These are phyloP conservation scores for Heterococcus sp. DNA, from an alignment of 108 stramenopile genomes.

Conservation along the genomic window DNA sequence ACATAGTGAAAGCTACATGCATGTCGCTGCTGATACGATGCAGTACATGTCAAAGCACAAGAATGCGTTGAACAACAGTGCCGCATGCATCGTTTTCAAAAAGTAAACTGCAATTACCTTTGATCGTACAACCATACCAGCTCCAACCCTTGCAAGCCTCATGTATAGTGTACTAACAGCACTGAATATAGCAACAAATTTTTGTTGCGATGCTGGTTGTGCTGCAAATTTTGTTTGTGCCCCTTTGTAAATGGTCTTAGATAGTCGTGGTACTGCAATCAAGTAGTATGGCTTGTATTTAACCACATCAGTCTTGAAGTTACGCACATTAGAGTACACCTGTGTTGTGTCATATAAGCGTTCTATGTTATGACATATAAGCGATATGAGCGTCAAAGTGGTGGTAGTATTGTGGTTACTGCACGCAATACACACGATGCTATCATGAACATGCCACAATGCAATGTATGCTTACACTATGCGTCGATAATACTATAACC, in stretches of 20 bases:
- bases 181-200: conserved; percentile 69
- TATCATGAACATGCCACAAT: too few species aligned
- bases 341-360: too few species aligned
- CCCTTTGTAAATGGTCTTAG: conserved; percentile 75
- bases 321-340: conserved; percentile 78
- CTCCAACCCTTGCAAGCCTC: conserved; percentile 64
- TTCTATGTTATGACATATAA: too few species aligned
- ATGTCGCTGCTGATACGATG: too few species aligned
- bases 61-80: too few species aligned
- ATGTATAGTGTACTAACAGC: conserved; percentile 57
- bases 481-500: too few species aligned
- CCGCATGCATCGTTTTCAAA: too few species aligned
- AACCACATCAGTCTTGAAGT: conserved; percentile 85
- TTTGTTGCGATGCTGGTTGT: conserved; percentile 69
- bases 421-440: too few species aligned
- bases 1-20: too few species aligned
- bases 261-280: conserved; percentile 81
- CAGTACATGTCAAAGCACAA: too few species aligned
- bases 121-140: conserved; percentile 71
- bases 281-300: conserved; percentile 86
- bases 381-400: neutral
- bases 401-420: neutral
- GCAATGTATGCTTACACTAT: too few species aligned
- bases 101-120: too few species aligned
- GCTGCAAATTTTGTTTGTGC: conserved; percentile 80